A percentile compares a stretch with the other conserved stretches of the same genome.
phyloP scores from a whole-genome alignment of 176 grass and related monocot genomes.

The Areca catechu region DNA sequence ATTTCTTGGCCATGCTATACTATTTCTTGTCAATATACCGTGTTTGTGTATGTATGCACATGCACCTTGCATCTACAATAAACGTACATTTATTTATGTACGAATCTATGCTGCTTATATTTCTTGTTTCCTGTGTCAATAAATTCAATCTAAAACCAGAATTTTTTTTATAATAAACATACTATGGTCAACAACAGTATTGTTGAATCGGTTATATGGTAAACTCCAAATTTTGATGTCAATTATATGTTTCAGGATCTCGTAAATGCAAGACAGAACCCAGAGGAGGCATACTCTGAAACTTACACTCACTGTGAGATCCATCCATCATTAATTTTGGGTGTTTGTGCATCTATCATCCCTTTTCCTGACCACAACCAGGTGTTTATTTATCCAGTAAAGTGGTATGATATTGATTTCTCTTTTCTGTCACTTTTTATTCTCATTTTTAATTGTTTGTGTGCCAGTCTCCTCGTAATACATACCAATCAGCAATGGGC shows the following conservation, averaged over 20 bases:
- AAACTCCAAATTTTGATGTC: slow-evolving; percentile 5
- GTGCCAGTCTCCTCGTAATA: slow-evolving; percentile 93
- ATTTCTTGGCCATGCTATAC: no score
- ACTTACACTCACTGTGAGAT: slow-evolving; percentile 97
- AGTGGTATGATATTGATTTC: background rate
- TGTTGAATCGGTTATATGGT: no score
- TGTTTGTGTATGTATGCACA: no score
- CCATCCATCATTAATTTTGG: slow-evolving; percentile 93
- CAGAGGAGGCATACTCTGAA: slow-evolving; percentile 65
- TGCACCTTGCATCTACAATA: no score
- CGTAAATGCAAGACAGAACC: slow-evolving; percentile 51
- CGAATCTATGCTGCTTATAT: no score
- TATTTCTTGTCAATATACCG: no score
- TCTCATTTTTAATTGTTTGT: slow-evolving; percentile 11
- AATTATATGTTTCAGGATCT: slow-evolving; percentile 66
- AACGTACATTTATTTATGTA: no score
- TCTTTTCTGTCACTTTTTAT: slow-evolving; percentile 17
- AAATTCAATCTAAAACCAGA: no score
- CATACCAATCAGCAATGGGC: slow-evolving; percentile 99
- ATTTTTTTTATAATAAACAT: no score
- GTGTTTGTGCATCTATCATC: slow-evolving; percentile 97
- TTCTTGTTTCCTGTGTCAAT: no score
- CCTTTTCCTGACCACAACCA: slow-evolving; percentile 99
- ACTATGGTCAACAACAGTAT: no score
- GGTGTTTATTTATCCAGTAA: slow-evolving; percentile 32